phyloP scores from a whole-genome alignment of 2,329 filamentous ascomycete species.

The Colletotrichum sp. region DNA sequence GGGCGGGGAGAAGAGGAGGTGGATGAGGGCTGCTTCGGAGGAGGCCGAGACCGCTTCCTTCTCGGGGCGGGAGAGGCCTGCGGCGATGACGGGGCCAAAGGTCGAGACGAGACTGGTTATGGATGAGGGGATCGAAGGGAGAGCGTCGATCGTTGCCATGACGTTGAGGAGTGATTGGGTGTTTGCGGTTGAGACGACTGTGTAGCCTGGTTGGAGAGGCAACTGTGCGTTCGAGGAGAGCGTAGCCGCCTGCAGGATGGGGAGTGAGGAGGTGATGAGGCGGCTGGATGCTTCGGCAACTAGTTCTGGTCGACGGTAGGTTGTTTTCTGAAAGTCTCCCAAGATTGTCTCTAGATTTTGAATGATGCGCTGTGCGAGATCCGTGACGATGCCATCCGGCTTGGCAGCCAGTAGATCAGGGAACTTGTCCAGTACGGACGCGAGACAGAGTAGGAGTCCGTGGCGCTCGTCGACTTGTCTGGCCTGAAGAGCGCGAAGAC shows the following conservation, averaged over 20 bases:
- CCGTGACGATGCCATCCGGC: neutral
- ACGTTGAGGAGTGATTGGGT: neutral
- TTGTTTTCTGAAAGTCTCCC: slow-evolving; percentile 42
- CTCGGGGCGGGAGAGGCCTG: slow-evolving; percentile 57
- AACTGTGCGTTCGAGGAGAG: neutral
- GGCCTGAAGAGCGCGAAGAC: slow-evolving; percentile 50
- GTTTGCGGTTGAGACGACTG: slow-evolving; percentile 24
- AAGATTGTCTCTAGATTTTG: slow-evolving; percentile 39
- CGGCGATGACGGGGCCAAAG: slow-evolving; percentile 39
- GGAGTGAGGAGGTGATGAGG: slow-evolving; percentile 60
- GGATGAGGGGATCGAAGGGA: neutral
- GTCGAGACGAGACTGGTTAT: slow-evolving; percentile 26
- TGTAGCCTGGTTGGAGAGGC: slow-evolving; percentile 8
- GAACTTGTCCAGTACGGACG: slow-evolving; percentile 58
- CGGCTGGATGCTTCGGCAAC: slow-evolving; percentile 65
- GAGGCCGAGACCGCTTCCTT: slow-evolving; percentile 53
- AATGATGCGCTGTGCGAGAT: slow-evolving; percentile 17
- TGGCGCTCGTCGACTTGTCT: slow-evolving; percentile 74
- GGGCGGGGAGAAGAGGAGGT: slow-evolving; percentile 49
- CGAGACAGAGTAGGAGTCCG: slow-evolving; percentile 67
- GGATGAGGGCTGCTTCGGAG: slow-evolving; percentile 54
- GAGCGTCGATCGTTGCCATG: slow-evolving; percentile 9
- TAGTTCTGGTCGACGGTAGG: slow-evolving; percentile 66
- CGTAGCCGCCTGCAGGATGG: slow-evolving; percentile 47
- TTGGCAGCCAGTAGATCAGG: slow-evolving; percentile 33